Evolutionary conservation across 2,329 filamentous ascomycete species (phyloP), one percentile per base, ranked within the genome.

Genomic region (Chaetomiaceae sp.): DNA sequence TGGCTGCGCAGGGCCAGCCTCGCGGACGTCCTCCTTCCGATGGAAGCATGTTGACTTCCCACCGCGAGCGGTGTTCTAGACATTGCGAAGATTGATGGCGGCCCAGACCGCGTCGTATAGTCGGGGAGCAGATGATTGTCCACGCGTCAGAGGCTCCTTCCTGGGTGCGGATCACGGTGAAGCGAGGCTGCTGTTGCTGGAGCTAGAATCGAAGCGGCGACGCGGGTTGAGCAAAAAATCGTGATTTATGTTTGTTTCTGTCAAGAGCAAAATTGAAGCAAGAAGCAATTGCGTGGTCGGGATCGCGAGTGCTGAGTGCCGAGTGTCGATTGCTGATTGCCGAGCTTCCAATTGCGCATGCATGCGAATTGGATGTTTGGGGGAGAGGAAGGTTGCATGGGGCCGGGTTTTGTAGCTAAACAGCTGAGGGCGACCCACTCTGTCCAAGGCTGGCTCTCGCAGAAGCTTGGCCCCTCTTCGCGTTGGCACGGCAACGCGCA

Each of bases 21-120:
- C 54, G 79, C 70, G 4, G 80, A 82, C 8, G 76, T 75, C 60
- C 79, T 75, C 62, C 80, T 67, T 27, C 71, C 69, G 13, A 76
- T 62, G 51, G 65, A 70, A 47, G 68, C 71, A 60, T 71, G 73
- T 60, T 74, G 70, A 58, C 67, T 71, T 19, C 65, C 64, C 25
- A 17, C 31, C 31, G 37, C 45, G 12, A 33, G 30, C 17, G 45
- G 27, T 5, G 45, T 48, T 17, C 12, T 37, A 20, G 45, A 48
- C 45, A 48, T 48, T 12, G 1, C 14, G 37, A 17, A 72, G 70
- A 58, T 71, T 74, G 31, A 81, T 49, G 78, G 78, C 58, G 78
- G 17, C 20, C 27, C 8, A 33, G 7, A 7, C 30, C 10, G 17
- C 37, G 13, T 37, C 38, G 17, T 27, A 4, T 41, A n/a, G 13